Base-by-base conservation (phyloP, 2,329 filamentous ascomycete genomes). In the Didymella exigua region DNA sequence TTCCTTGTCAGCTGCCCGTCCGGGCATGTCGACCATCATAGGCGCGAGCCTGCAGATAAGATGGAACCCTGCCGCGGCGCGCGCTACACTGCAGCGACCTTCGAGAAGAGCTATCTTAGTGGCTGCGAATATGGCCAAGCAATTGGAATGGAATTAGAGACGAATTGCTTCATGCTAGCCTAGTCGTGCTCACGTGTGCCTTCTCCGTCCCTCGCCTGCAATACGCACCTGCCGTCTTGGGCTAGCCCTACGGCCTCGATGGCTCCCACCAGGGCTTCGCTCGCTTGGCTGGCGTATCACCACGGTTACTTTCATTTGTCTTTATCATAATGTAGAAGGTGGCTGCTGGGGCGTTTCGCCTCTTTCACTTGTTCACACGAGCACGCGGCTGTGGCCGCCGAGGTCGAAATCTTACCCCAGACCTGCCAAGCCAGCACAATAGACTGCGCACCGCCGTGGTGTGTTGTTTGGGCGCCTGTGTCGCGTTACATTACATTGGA, bases 1-100 rank as follows among this genome's bases (percentile, higher is more conserved):
- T 46, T 40, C 44, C 63, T 67, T 67, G 58, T 51, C 61, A 65
- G 53, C 59, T 67, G 65, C 65, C 65, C 62, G 45, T 61, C 54
- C 50, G 49, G 65, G 63, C 48, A 42, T 42, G 29, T 47, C 34
- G 18, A 50, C 26, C 52, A 49, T 7, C 21, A 36, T 46, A 50
- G 45, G 29, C 52, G 52, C 52, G 52, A 37, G 41, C 41, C 40
- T 50, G 52, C 52, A 49, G 46, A 55, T 49, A 50, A 46, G 41
- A 31, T 46, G 52, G 58, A 60, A 62, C 42, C 30, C 47, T 56
- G 49, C 38, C 33, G 48, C 37, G 34, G 29, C 57, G 43, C 38
- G 47, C 37, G 34, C 49, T 46, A 41, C 44, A 40, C 40, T 45
- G 57, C 49, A 38, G 46, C 36, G 23, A 45, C 36, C 47, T 51